Evolutionary conservation across 73 alveolate genomes (phyloP).

Genomic region (Paramecium bursaria): DNA sequence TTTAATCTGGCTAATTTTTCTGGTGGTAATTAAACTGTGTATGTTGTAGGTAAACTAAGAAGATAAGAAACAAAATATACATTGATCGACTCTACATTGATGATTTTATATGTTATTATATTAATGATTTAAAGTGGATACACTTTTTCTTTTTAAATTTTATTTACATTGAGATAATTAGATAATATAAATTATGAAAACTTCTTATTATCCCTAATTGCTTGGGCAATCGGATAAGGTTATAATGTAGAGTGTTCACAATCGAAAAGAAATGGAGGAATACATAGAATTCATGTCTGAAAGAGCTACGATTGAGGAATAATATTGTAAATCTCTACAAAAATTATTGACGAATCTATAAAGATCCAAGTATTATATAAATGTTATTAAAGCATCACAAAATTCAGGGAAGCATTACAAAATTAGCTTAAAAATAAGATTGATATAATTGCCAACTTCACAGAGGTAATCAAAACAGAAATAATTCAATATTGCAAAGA

Average conservation of each 20-base stretch:
- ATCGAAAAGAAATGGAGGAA: neutral
- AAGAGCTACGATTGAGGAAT: slow-evolving; percentile 26
- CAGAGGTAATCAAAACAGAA: slow-evolving; percentile 13
- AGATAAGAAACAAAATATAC: no score
- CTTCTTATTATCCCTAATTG: slow-evolving; percentile 20
- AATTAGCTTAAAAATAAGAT: neutral
- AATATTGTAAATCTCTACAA: neutral
- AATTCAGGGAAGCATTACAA: neutral
- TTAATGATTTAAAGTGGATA: no score
- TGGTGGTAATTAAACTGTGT: neutral
- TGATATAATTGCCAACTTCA: slow-evolving; percentile 15
- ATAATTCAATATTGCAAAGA: neutral
- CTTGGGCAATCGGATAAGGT: slow-evolving; percentile 38
- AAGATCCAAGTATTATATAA: slow-evolving; percentile 8
- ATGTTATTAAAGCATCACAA: neutral
- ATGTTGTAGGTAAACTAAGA: no score
- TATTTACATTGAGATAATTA: no score
- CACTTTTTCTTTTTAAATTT: no score
- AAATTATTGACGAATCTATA: neutral
- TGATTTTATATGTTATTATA: no score
- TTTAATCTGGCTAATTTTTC: neutral
- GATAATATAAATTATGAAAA: no score
- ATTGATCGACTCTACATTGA: no score
- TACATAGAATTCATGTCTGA: neutral
- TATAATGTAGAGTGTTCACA: neutral